phyloP scores from a whole-genome alignment of 495 filamentous ascomycete genomes.

The Aspergillus bridgeri region DNA sequence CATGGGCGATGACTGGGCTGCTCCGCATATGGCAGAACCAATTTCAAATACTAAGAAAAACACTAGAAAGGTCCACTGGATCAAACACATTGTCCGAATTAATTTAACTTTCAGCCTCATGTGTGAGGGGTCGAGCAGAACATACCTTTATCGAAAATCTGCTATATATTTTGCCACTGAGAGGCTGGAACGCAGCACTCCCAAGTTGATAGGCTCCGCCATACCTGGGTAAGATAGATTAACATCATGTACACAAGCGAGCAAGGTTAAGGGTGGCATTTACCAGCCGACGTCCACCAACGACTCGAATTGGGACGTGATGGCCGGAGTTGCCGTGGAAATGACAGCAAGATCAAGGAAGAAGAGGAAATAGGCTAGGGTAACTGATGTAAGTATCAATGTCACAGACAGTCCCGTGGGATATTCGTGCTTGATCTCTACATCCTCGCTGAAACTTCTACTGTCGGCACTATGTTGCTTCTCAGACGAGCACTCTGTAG shows the following conservation, averaged over 20 bases:
- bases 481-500: too few relatives aligned
- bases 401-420: too few relatives aligned
- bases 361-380: too few relatives aligned
- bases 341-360: too few relatives aligned
- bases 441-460: too few relatives aligned
- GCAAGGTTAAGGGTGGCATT: background rate
- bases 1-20: conserved; percentile 28
- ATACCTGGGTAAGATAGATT: background rate
- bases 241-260: background rate
- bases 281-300: background rate
- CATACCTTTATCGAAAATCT: too few relatives aligned
- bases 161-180: too few relatives aligned
- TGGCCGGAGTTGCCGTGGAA: background rate
- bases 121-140: background rate
- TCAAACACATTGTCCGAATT: background rate
- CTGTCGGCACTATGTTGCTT: too few relatives aligned
- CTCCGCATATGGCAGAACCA: conserved; percentile 31
- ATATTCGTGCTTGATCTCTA: too few relatives aligned
- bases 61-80: conserved; percentile 19
- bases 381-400: too few relatives aligned
- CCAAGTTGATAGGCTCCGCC: too few relatives aligned
- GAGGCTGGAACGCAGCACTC: too few relatives aligned
- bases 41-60: conserved; percentile 28
- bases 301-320: background rate
- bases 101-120: background rate